Evolutionary conservation across 2,329 filamentous ascomycete genomes (phyloP).

Genomic region (Colletotrichum sublineola): DNA sequence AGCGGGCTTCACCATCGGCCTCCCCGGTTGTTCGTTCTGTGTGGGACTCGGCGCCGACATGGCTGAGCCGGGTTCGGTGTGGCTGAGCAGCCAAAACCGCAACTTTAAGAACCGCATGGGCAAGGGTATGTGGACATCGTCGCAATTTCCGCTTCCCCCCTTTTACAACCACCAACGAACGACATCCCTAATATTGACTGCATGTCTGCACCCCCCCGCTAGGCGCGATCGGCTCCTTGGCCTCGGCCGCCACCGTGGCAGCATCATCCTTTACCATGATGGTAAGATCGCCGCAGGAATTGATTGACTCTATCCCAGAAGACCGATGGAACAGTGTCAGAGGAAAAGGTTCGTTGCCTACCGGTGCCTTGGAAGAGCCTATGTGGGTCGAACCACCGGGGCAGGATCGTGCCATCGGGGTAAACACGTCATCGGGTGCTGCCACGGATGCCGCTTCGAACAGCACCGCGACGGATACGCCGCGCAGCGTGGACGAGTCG

Average conservation of each 20-base stretch:
- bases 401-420: neutral
- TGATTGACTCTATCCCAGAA: slow-evolving; percentile 47
- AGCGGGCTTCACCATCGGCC: slow-evolving; percentile 57
- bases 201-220: no score
- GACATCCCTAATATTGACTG: no score
- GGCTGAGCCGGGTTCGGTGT: slow-evolving; percentile 56
- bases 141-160: no score
- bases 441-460: neutral
- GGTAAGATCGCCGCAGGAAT: slow-evolving; percentile 53
- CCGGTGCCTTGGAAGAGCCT: slow-evolving; percentile 8
- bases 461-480: no score
- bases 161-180: neutral
- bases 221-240: slow-evolving; percentile 55
- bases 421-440: neutral
- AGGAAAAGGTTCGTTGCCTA: slow-evolving; percentile 43
- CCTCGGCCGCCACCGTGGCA: slow-evolving; percentile 60
- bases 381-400: slow-evolving; percentile 28
- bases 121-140: slow-evolving; percentile 47
- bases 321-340: slow-evolving; percentile 43
- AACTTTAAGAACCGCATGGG: slow-evolving; percentile 63
- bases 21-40: slow-evolving; percentile 60
- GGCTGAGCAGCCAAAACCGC: slow-evolving; percentile 61
- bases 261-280: slow-evolving; percentile 61
- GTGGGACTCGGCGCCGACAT: slow-evolving; percentile 58
- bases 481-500: neutral